Conservation (phyloP, 2,329 filamentous ascomycete genomes). For the Cladosporium velox region DNA sequence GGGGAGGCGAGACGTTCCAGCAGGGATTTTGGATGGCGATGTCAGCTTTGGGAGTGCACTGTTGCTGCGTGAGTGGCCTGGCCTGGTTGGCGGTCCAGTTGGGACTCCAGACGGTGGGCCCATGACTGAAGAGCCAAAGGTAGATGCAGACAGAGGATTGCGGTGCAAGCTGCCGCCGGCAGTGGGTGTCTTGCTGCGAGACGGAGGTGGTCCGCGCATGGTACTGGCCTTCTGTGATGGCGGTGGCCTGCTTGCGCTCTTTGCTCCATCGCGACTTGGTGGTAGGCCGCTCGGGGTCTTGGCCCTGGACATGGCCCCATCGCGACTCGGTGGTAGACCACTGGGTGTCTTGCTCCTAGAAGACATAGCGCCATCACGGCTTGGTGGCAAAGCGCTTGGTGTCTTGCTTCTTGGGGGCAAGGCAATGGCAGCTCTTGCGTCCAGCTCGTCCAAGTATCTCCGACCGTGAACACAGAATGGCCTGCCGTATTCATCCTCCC, state of each 20-base stretch:
- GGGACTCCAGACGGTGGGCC: conserved; percentile 39
- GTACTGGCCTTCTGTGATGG: conserved; percentile 40
- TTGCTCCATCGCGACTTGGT: conserved; percentile 32
- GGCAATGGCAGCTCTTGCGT: conserved; percentile 60
- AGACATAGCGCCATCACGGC: conserved; percentile 27
- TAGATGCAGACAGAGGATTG: conserved; percentile 31
- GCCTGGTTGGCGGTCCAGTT: conserved; percentile 24
- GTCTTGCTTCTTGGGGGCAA: conserved; percentile 65
- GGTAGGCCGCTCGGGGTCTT: conserved; percentile 66
- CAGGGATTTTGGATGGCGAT: conserved; percentile 61
- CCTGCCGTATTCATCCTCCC: conserved; percentile 91
- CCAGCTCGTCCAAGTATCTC: conserved; percentile 84
- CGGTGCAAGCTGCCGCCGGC: conserved; percentile 35
- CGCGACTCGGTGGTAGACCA: background rate
- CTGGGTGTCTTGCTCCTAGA: background rate
- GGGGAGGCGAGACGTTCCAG: conserved; percentile 58
- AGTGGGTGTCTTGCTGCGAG: conserved; percentile 48
- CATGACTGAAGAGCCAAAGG: conserved; percentile 34
- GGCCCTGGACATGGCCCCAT: conserved; percentile 26
- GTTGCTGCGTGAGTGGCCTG: conserved; percentile 24
- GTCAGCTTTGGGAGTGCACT: conserved; percentile 41
- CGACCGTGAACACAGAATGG: conserved; percentile 93
- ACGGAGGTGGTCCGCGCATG: conserved; percentile 44
- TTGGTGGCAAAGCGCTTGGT: conserved; percentile 47
- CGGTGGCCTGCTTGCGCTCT: conserved; percentile 32